Evolutionary conservation across 768 basidiomycete species (phyloP), one percentile per base, ranked within the genome.

Genomic region (Hirschioporus abietinus): DNA sequence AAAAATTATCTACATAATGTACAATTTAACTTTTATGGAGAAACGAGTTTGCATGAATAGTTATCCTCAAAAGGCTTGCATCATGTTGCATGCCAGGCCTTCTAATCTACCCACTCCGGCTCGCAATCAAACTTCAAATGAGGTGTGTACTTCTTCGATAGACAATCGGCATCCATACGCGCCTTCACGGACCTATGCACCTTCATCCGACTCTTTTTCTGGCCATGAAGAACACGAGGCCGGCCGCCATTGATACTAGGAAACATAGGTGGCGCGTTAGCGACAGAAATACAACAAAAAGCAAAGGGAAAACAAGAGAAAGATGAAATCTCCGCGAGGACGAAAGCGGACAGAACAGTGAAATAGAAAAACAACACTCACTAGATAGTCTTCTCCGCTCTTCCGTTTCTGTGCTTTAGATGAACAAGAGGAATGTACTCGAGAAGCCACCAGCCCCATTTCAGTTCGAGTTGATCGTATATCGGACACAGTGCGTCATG

Each of bases 121-220:
- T 78, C 70, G 20, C 78, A 72, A 64, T 71, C 72, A 65, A 80
- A 73, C 63, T 75, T 75, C 3, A 82, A 79, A 59, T 71, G 76
- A 7, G 84, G 84, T 64, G 66, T 71, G 67, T 85, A 85, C 64
- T 74, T 75, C 0, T 74, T 74, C 0, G 23, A 72, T 57, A 76
- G 64, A 0, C 76, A 75, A 27, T 77, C 71, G 0, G 86, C 83
- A 27, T 86, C 83, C 80, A 87, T 80, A 66, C 88, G 79, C 68
- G 82, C 77, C 76, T 81, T 80, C 26, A 87, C 85, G 36, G 78
- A 81, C 66, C 83, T 71, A 68, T 86, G 85, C 20, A 85, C 76
- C 66, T 79, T 78, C 20, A 83, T 76, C 7, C 79, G 77, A 1
- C 69, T 65, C 58, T 68, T 72, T 67, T 76, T 75, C 73, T 82